These are phyloP conservation scores for Cryptococcus amylolentus DNA, from an alignment of 1,284 basidiomycete genomes.

Conservation along the genomic window DNA sequence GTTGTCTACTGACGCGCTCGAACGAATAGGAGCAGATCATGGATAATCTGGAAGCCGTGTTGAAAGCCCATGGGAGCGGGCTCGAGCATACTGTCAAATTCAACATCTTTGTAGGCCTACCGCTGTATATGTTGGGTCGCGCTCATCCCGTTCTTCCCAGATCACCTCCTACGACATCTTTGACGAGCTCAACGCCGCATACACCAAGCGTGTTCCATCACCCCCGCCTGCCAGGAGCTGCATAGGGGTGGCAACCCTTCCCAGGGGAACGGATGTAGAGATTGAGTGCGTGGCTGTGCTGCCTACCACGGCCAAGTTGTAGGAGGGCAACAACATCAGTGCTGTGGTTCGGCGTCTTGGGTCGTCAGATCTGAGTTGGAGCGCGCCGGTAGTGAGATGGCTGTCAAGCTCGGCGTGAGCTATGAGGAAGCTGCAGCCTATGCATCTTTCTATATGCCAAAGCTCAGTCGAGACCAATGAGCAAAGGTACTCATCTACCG, in stretches of 20 bases:
- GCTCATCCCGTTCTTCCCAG: conserved; percentile 5
- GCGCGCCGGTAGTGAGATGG: too few species aligned
- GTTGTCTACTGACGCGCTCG: not conserved
- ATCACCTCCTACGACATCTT: conserved; percentile 36
- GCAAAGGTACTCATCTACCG: too few species aligned
- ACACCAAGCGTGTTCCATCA: conserved; percentile 23
- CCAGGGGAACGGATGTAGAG: conserved; percentile 59
- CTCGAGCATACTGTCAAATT: conserved; percentile 62
- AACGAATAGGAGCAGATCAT: conserved; percentile 55
- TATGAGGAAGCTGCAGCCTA: too few species aligned
- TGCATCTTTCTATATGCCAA: too few species aligned
- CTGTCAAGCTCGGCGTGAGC: too few species aligned
- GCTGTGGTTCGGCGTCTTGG: not conserved
- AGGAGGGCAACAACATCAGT: not conserved
- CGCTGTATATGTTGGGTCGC: not conserved
- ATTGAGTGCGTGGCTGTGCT: conserved; percentile 59
- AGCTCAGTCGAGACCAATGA: too few species aligned
- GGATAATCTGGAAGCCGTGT: conserved; percentile 58
- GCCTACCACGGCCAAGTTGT: conserved; percentile 22
- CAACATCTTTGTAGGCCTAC: conserved; percentile 56
- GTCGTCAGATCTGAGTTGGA: too few species aligned
- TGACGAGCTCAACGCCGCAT: conserved; percentile 28
- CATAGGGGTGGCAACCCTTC: conserved; percentile 59
- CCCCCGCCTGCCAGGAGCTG: conserved; percentile 63
- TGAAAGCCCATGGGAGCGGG: conserved; percentile 61